Percentiles rank a stretch among this genome's conserved stretches.
These are phyloP conservation scores for Chaetomidium leptoderma DNA, from an alignment of 495 filamentous ascomycete species.

Conservation along the genomic window DNA sequence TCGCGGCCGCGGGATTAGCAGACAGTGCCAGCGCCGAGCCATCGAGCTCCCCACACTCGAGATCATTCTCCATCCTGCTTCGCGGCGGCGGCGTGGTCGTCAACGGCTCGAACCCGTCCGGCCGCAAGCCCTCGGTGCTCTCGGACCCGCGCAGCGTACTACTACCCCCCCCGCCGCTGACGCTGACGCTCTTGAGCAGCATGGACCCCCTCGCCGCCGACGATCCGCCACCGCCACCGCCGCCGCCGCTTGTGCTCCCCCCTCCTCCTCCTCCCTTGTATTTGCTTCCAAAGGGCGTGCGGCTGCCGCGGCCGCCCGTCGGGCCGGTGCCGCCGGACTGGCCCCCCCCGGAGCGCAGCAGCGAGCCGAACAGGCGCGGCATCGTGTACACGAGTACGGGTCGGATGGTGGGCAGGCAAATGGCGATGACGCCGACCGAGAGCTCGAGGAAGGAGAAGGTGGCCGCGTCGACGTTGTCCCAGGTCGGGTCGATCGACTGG, in stretches of 20 bases:
- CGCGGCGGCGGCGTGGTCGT: not conserved
- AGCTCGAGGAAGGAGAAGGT: conserved; percentile 54
- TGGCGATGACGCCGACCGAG: conserved; percentile 51
- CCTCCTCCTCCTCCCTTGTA: no score
- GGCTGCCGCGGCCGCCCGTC: not conserved
- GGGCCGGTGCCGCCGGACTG: not conserved
- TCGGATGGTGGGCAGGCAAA: conserved; percentile 48
- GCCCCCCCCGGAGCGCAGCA: conserved; percentile 5
- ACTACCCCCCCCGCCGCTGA: no score
- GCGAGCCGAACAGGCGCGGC: conserved; percentile 21
- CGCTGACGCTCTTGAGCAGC: not conserved
- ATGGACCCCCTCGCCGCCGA: not conserved
- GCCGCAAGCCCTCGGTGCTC: conserved; percentile 10
- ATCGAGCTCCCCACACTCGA: conserved; percentile 13
- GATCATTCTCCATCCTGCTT: not conserved
- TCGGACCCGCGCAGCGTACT: conserved; percentile 12
- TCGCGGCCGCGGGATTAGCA: not conserved
- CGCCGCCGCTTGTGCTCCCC: no score
- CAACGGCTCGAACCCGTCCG: no score
- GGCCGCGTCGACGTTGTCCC: conserved; percentile 50
- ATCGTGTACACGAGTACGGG: conserved; percentile 33
- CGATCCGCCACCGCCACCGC: not conserved
- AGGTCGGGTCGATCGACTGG: conserved; percentile 33
- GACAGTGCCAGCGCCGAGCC: no score
- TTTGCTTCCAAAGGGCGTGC: conserved; percentile 9